These are phyloP conservation scores for Rutstroemia sp. DNA, from an alignment of 2,329 filamentous ascomycete species.

Conservation along the genomic window DNA sequence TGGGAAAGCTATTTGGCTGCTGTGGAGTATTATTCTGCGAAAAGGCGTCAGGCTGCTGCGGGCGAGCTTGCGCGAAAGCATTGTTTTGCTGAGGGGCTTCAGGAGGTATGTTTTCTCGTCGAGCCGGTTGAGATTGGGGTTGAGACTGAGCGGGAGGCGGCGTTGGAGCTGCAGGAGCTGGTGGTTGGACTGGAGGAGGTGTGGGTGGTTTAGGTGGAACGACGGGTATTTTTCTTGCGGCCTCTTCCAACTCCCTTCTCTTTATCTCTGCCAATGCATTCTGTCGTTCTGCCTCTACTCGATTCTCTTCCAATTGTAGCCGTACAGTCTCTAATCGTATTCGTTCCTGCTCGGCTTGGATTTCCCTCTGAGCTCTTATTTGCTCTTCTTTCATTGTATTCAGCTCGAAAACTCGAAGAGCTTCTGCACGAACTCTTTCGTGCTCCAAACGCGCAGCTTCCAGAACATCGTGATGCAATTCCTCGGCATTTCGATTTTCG, in stretches of 20 bases:
- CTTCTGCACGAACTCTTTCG: constrained; percentile 50
- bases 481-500: constrained; percentile 16
- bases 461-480: constrained; percentile 45
- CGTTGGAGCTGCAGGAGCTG: not conserved
- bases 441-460: constrained; percentile 59
- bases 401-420: constrained; percentile 41
- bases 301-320: constrained; percentile 17
- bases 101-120: not conserved
- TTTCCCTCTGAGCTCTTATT: constrained; percentile 6
- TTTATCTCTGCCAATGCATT: constrained; percentile 47
- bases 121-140: not conserved
- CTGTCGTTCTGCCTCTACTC: constrained; percentile 28
- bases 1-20: not conserved
- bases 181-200: constrained; percentile 10
- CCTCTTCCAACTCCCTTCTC: constrained; percentile 37
- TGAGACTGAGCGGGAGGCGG: not conserved
- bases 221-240: constrained; percentile 24
- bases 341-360: not conserved
- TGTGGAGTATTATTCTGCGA: not conserved
- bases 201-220: constrained; percentile 18
- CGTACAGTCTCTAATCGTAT: not conserved
- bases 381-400: constrained; percentile 39
- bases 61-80: not conserved
- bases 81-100: not conserved
- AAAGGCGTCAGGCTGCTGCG: not conserved